phyloP scores from a whole-genome alignment of 1,284 basidiomycete species.

The Malassezia vespertilionis region DNA sequence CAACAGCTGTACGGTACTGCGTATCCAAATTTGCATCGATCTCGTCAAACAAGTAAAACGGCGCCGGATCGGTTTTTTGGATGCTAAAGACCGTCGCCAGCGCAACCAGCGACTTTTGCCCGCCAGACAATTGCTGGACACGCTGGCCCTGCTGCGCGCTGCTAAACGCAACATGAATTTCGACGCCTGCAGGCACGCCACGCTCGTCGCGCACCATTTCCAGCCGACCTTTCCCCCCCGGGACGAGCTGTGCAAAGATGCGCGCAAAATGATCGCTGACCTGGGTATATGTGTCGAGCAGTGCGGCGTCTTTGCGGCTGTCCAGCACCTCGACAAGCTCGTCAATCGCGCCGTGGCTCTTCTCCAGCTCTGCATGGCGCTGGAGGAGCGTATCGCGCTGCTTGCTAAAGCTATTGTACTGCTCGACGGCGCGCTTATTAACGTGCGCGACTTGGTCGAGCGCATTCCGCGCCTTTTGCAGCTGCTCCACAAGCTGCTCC shows the following conservation, averaged over 20 bases:
- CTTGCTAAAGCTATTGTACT: constrained; percentile 94
- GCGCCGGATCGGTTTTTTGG: constrained; percentile 97
- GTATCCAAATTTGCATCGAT: constrained; percentile 97
- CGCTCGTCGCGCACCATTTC: constrained; percentile 50
- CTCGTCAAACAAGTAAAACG: constrained; percentile 99
- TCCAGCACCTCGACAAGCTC: constrained; percentile 91
- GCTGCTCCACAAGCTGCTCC: constrained; percentile 77
- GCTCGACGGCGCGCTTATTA: constrained; percentile 98
- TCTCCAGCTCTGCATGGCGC: constrained; percentile 78
- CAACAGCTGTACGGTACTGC: constrained; percentile 91
- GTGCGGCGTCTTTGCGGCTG: constrained; percentile 93
- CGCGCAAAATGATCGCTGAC: constrained; percentile 93
- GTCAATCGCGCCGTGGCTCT: constrained; percentile 75
- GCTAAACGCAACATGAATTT: constrained; percentile 98
- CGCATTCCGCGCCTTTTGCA: constrained; percentile 79
- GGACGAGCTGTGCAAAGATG: constrained; percentile 94
- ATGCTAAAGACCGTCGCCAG: constrained; percentile 95
- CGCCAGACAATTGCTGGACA: constrained; percentile 92
- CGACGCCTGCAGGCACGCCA: constrained; percentile 56
- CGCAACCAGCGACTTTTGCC: constrained; percentile 93
- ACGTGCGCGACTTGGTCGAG: constrained; percentile 94
- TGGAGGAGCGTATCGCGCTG: constrained; percentile 81
- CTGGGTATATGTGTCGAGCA: constrained; percentile 94
- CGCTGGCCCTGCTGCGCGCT: constrained; percentile 89
- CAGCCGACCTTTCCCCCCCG: constrained; percentile 75